These are phyloP conservation scores for Colletotrichum sp. DNA, from an alignment of 2,329 filamentous ascomycete genomes.

Conservation along the genomic window DNA sequence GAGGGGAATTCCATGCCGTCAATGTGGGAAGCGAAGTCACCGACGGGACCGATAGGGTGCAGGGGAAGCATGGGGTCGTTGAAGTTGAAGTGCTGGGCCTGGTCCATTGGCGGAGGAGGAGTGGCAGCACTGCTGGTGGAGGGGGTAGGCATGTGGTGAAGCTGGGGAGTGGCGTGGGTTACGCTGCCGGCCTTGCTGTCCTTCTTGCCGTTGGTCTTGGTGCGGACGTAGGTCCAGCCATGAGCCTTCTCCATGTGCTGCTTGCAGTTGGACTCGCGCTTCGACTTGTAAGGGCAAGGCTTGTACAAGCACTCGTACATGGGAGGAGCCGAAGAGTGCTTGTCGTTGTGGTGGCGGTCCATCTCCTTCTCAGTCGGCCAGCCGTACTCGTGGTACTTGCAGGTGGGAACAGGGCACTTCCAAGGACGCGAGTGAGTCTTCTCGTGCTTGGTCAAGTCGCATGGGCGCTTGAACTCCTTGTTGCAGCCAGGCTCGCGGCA, in stretches of 20 bases:
- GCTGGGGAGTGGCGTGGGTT: slow-evolving; percentile 60
- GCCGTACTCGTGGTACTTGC: slow-evolving; percentile 89
- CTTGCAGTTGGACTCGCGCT: slow-evolving; percentile 96
- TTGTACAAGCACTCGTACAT: slow-evolving; percentile 85
- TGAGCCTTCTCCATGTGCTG: slow-evolving; percentile 99
- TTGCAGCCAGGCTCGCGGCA: slow-evolving; percentile 79
- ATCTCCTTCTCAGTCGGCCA: slow-evolving; percentile 99
- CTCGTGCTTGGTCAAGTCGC: slow-evolving; percentile 96
- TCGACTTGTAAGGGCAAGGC: slow-evolving; percentile 91
- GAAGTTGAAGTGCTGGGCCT: slow-evolving; percentile 32
- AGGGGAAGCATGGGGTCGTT: slow-evolving; percentile 14
- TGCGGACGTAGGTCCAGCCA: slow-evolving; percentile 87
- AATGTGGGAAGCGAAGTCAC: slow-evolving; percentile 27
- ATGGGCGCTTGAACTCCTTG: slow-evolving; percentile 96
- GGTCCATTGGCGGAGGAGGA: slow-evolving; percentile 53
- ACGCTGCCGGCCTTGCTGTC: slow-evolving; percentile 50
- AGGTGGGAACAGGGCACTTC: slow-evolving; percentile 84
- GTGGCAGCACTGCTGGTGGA: slow-evolving; percentile 64
- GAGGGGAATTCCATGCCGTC: slow-evolving; percentile 51
- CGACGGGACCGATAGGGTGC: slow-evolving; percentile 21
- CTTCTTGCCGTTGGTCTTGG: slow-evolving; percentile 87
- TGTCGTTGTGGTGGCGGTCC: slow-evolving; percentile 95
- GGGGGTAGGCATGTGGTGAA: slow-evolving; percentile 68
- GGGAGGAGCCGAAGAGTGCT: slow-evolving; percentile 80
- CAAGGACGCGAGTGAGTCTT: slow-evolving; percentile 97